These are phyloP conservation scores for Coniophora puteana DNA, from an alignment of 1,284 basidiomycete species.

Conservation along the genomic window DNA sequence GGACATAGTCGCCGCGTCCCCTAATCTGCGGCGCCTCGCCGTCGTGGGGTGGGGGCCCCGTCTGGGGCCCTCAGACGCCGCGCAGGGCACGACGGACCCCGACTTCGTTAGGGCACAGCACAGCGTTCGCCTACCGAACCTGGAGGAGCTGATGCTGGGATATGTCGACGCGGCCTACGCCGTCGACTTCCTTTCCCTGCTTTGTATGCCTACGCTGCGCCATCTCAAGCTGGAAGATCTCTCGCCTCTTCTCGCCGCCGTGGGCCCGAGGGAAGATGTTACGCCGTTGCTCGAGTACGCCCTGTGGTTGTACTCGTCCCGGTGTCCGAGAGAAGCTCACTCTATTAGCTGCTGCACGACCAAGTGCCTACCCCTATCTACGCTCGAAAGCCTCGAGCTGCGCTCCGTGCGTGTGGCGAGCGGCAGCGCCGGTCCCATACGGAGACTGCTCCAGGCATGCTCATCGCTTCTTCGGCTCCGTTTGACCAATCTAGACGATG, in stretches of 20 bases:
- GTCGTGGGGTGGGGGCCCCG: constrained; percentile 49
- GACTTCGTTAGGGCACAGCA: constrained; percentile 2
- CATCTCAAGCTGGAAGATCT: constrained; percentile 44
- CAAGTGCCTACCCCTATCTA: too few relatives aligned
- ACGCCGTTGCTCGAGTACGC: constrained; percentile 29
- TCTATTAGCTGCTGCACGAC: too few relatives aligned
- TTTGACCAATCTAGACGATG: too few relatives aligned
- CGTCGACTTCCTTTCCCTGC: constrained; percentile 36
- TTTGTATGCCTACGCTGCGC: constrained; percentile 37
- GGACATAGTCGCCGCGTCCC: constrained; percentile 35
- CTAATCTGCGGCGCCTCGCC: constrained; percentile 34
- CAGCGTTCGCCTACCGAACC: constrained; percentile 28
- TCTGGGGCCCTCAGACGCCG: constrained; percentile 14
- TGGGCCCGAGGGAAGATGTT: constrained; percentile 28
- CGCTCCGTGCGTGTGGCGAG: too few relatives aligned
- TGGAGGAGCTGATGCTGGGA: constrained; percentile 40
- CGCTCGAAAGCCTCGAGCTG: too few relatives aligned
- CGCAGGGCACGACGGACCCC: background rate
- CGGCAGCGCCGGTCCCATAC: too few relatives aligned
- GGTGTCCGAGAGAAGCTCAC: too few relatives aligned
- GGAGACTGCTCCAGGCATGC: too few relatives aligned
- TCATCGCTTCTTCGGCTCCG: too few relatives aligned
- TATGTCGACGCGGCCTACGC: constrained; percentile 43
- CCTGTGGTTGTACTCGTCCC: too few relatives aligned
- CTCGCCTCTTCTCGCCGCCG: constrained; percentile 28